Conservation (phyloP, 2,329 filamentous ascomycete species). For the Penicillium sp. region DNA sequence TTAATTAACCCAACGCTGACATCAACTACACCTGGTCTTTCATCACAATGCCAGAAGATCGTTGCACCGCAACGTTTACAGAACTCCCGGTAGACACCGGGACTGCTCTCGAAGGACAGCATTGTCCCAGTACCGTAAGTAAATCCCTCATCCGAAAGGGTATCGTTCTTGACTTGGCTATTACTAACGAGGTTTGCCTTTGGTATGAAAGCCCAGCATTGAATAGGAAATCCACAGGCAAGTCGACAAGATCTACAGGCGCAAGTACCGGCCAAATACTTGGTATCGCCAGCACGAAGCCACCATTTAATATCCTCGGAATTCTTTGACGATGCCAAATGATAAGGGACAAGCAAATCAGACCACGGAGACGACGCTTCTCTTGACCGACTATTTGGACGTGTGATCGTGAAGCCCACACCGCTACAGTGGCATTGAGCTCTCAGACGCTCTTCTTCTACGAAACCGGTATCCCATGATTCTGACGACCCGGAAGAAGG, state of each 20-base stretch:
- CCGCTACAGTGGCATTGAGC: constrained; percentile 54
- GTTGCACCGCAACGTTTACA: constrained; percentile 61
- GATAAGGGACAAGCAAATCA: constrained; percentile 52
- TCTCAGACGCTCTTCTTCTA: constrained; percentile 28
- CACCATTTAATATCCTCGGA: constrained; percentile 56
- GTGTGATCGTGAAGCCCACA: constrained; percentile 55
- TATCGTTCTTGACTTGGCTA: constrained; percentile 21
- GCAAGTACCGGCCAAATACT: constrained; percentile 59
- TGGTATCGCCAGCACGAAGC: constrained; percentile 45
- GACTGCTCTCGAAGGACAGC: constrained; percentile 52
- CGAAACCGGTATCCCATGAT: neutral
- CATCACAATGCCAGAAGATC: constrained; percentile 58
- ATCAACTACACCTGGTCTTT: constrained; percentile 56
- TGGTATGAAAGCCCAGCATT: constrained; percentile 64
- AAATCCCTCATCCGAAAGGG: constrained; percentile 19
- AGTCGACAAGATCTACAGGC: constrained; percentile 61
- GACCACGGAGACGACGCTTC: constrained; percentile 48
- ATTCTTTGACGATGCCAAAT: constrained; percentile 41
- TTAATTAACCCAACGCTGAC: constrained; percentile 59
- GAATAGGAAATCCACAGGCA: constrained; percentile 58
- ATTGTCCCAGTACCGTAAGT: constrained; percentile 39
- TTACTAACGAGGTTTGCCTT: constrained; percentile 52
- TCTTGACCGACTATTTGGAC: constrained; percentile 47
- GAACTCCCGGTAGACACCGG: constrained; percentile 56
- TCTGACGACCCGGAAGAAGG: neutral